Evolutionary conservation across 1,284 basidiomycete species (phyloP).

Genomic region (Ceratobasidium sp.): DNA sequence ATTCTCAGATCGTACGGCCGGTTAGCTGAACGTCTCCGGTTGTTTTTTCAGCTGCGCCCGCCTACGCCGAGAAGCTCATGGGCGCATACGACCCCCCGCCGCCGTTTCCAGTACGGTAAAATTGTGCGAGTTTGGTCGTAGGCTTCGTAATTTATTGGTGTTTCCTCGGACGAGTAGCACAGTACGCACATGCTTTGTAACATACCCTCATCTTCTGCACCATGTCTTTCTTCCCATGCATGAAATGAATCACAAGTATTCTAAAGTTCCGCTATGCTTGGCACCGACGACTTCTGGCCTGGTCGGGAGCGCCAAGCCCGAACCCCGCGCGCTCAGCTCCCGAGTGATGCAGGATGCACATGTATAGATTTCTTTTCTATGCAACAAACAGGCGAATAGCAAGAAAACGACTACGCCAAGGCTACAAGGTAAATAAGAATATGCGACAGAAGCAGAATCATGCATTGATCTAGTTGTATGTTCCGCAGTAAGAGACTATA

Average conservation of each 20-base stretch:
- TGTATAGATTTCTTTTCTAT: conserved; percentile 30
- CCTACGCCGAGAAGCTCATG: conserved; percentile 28
- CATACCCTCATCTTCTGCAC: conserved; percentile 1
- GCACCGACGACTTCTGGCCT: conserved; percentile 1
- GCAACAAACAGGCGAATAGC: conserved; percentile 19
- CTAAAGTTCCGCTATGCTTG: background rate
- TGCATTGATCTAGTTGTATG: conserved; percentile 39
- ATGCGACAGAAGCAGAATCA: conserved; percentile 21
- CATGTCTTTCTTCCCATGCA: conserved; percentile 2
- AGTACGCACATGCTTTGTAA: conserved; percentile 5
- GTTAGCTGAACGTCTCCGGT: background rate
- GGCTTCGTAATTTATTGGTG: conserved; percentile 29
- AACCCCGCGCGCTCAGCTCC: background rate
- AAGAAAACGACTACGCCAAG: conserved; percentile 3
- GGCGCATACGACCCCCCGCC: conserved; percentile 30
- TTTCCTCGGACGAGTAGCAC: conserved; percentile 13
- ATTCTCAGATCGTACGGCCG: background rate
- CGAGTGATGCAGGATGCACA: background rate
- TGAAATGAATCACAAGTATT: conserved; percentile 3
- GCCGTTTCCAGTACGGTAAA: conserved; percentile 3
- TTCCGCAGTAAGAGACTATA: conserved; percentile 34
- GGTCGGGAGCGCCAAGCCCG: conserved; percentile 19
- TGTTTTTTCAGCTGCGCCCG: conserved; percentile 24
- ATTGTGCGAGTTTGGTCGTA: background rate
- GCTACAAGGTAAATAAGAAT: conserved; percentile 39